Percentiles rank a stretch among this genome's conserved stretches.
Evolutionary conservation across 441 rosid genomes (phyloP).

Genomic region (Euphorbia schlechtendalii): DNA sequence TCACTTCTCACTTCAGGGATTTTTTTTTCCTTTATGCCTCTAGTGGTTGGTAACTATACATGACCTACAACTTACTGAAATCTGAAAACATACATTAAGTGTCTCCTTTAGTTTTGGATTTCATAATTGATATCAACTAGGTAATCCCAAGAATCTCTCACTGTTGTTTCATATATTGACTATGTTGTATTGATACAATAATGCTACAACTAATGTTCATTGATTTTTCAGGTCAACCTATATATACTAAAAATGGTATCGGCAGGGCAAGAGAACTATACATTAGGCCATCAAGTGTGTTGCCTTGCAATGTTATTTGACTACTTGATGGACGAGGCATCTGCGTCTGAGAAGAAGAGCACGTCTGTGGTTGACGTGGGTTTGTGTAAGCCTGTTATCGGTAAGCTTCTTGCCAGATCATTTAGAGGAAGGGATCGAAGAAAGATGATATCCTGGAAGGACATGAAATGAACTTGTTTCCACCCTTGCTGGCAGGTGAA

Average conservation of each 20-base stretch:
- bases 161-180: background rate
- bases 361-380: slow-evolving; percentile 70
- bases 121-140: background rate
- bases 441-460: slow-evolving; percentile 92
- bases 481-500: slow-evolving; percentile 34
- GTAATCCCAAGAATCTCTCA: background rate
- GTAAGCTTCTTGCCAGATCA: slow-evolving; percentile 69
- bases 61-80: background rate
- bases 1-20: background rate
- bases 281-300: slow-evolving; percentile 61
- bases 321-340: slow-evolving; percentile 56
- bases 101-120: background rate
- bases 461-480: slow-evolving; percentile 46
- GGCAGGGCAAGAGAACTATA: slow-evolving; percentile 46
- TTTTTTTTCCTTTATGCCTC: background rate
- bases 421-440: slow-evolving; percentile 85
- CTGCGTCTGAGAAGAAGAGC: slow-evolving; percentile 37
- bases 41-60: background rate
- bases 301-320: slow-evolving; percentile 87
- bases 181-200: background rate
- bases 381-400: slow-evolving; percentile 67
- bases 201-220: slow-evolving; percentile 10
- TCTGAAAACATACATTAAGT: background rate
- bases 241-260: slow-evolving; percentile 64
- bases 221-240: slow-evolving; percentile 58